Percentiles rank a stretch among this genome's conserved stretches.
These are phyloP conservation scores for Cenchrus americanus DNA, from an alignment of 176 grass and related monocot genomes.

Conservation along the genomic window DNA sequence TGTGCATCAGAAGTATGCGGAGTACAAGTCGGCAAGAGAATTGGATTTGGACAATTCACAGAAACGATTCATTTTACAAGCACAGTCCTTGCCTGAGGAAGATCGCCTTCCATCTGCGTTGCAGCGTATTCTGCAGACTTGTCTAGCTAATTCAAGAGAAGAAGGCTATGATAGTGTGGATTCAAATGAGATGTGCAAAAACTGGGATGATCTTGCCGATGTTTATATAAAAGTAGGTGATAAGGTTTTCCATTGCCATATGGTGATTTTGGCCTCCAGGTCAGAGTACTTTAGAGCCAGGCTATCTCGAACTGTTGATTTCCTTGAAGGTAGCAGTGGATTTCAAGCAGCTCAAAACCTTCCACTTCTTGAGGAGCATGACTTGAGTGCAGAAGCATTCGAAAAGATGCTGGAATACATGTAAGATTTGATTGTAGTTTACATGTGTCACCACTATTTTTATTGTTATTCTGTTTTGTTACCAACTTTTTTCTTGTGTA, in stretches of 20 bases:
- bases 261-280: conserved; percentile 87
- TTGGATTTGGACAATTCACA: conserved; percentile 75
- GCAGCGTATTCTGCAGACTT: conserved; percentile 57
- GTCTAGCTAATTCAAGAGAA: conserved; percentile 55
- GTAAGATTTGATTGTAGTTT: conserved; percentile 50
- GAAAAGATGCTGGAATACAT: conserved; percentile 98
- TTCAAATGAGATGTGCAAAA: conserved; percentile 30
- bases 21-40: conserved; percentile 62
- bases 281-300: conserved; percentile 96
- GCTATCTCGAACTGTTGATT: conserved; percentile 76
- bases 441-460: conserved; percentile 23
- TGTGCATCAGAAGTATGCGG: conserved; percentile 65
- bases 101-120: conserved; percentile 73
- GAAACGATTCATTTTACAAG: conserved; percentile 80
- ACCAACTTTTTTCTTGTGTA: not conserved
- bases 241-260: conserved; percentile 79
- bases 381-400: conserved; percentile 88
- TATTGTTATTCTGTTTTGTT: conserved; percentile 16
- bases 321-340: conserved; percentile 65
- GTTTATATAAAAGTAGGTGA: conserved; percentile 79
- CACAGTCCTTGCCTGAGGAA: conserved; percentile 65
- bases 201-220: conserved; percentile 60
- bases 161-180: conserved; percentile 25
- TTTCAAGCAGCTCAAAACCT: conserved; percentile 38
- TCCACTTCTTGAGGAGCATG: conserved; percentile 87